Conservation (phyloP, 768 basidiomycete genomes). For the Mycena indigotica region DNA sequence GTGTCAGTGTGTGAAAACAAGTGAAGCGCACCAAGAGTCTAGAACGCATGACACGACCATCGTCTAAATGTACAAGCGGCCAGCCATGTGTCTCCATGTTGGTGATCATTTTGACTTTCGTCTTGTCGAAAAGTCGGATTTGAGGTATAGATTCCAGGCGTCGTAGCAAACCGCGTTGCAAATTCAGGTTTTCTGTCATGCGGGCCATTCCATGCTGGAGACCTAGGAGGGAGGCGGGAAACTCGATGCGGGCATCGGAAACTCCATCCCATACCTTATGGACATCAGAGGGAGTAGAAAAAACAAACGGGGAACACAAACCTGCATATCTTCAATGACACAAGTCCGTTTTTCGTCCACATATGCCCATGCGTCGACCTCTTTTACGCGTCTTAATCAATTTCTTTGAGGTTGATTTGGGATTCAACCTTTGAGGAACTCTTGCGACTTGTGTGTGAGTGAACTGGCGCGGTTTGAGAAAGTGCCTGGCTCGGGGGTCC, state of each 20-base stretch:
- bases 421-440: slow-evolving; percentile 61
- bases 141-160: slow-evolving; percentile 54
- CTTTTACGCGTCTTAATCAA: slow-evolving; percentile 41
- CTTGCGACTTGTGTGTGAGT: slow-evolving; percentile 72
- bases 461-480: slow-evolving; percentile 89
- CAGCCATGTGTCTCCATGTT: slow-evolving; percentile 62
- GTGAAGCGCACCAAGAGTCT: slow-evolving; percentile 65
- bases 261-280: slow-evolving; percentile 91
- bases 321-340: slow-evolving; percentile 86
- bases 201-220: slow-evolving; percentile 64
- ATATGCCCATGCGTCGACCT: slow-evolving; percentile 81
- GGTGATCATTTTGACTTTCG: slow-evolving; percentile 72
- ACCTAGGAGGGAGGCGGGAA: slow-evolving; percentile 57
- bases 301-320: slow-evolving; percentile 31
- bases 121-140: slow-evolving; percentile 69
- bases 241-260: slow-evolving; percentile 76
- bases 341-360: slow-evolving; percentile 69
- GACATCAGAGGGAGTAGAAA: slow-evolving; percentile 3
- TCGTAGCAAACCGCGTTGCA: slow-evolving; percentile 81
- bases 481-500: slow-evolving; percentile 55
- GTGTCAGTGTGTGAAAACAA: not conserved
- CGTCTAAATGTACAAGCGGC: slow-evolving; percentile 78
- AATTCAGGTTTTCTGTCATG: slow-evolving; percentile 89
- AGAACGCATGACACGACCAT: slow-evolving; percentile 64
- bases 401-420: not conserved